phyloP scores from a whole-genome alignment of 2,329 filamentous ascomycete species.

The Xylariaceae sp. region DNA sequence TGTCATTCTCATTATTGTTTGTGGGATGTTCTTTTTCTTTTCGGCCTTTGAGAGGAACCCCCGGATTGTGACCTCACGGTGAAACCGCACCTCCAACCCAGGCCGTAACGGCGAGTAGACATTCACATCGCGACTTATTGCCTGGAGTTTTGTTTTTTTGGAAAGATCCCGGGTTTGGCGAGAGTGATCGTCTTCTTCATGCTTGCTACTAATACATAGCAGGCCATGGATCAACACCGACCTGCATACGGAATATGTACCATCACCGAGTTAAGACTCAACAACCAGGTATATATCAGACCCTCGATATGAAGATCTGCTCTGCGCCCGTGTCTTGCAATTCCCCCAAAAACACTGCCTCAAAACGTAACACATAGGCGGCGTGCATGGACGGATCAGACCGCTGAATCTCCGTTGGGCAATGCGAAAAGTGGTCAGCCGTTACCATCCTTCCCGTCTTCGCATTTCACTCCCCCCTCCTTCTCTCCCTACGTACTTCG shows the following conservation, averaged over 20 bases:
- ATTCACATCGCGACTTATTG: not conserved
- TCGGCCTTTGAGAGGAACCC: not conserved
- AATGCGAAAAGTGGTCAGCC: conserved; percentile 1
- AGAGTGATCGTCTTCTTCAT: not conserved
- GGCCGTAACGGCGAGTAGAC: not conserved
- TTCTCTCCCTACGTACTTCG: not conserved
- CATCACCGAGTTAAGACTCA: not conserved
- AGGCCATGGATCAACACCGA: too few relatives aligned
- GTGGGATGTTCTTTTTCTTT: not conserved
- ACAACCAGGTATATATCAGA: not conserved
- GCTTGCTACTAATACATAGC: too few relatives aligned
- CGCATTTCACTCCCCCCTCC: not conserved
- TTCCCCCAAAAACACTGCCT: not conserved
- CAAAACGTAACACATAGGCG: not conserved
- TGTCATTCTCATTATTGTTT: not conserved
- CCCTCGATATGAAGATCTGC: too few relatives aligned
- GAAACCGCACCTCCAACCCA: not conserved
- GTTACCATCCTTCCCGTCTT: too few relatives aligned
- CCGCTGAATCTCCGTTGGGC: conserved; percentile 12
- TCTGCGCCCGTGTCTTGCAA: not conserved
- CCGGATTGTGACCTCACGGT: not conserved
- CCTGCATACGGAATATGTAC: too few relatives aligned
- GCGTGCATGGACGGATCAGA: conserved; percentile 11
- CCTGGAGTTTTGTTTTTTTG: not conserved
- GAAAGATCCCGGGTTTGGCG: not conserved